Percentiles rank a stretch among this genome's conserved stretches.
phyloP scores from a whole-genome alignment of 1,284 basidiomycete species.

The Ganoderma resinaceum region DNA sequence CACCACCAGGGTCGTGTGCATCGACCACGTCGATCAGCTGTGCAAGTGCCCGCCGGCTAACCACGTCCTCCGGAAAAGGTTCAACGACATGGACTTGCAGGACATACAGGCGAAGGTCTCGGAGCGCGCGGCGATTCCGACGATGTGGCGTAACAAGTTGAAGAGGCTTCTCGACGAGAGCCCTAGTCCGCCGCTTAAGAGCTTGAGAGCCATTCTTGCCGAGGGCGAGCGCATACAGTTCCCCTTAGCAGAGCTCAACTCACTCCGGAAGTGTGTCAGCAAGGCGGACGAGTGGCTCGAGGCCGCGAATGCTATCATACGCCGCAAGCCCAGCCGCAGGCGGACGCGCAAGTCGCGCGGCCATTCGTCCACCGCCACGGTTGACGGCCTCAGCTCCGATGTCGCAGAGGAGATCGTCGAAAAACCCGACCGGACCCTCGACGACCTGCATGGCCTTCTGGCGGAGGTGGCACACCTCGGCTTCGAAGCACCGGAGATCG shows the following conservation, averaged over 20 bases:
- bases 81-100: slow-evolving; percentile 81
- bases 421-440: slow-evolving; percentile 69
- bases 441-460: slow-evolving; percentile 74
- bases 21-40: slow-evolving; percentile 83
- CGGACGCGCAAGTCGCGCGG: slow-evolving; percentile 70
- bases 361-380: slow-evolving; percentile 47
- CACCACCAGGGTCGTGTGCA: slow-evolving; percentile 82
- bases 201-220: slow-evolving; percentile 77
- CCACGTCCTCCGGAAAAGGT: slow-evolving; percentile 79
- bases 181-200: slow-evolving; percentile 76
- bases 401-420: slow-evolving; percentile 57
- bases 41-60: slow-evolving; percentile 73
- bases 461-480: slow-evolving; percentile 76
- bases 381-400: slow-evolving; percentile 42
- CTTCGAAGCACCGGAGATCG: slow-evolving; percentile 82
- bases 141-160: slow-evolving; percentile 79
- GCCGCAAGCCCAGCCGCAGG: slow-evolving; percentile 76
- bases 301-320: slow-evolving; percentile 72
- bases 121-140: slow-evolving; percentile 78
- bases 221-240: slow-evolving; percentile 90
- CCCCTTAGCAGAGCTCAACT: slow-evolving; percentile 73
- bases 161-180: slow-evolving; percentile 71
- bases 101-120: slow-evolving; percentile 72
- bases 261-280: slow-evolving; percentile 80
- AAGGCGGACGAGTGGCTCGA: slow-evolving; percentile 89